Base-by-base conservation (phyloP, 1,284 basidiomycete genomes). In the Trichosporon sp. region DNA sequence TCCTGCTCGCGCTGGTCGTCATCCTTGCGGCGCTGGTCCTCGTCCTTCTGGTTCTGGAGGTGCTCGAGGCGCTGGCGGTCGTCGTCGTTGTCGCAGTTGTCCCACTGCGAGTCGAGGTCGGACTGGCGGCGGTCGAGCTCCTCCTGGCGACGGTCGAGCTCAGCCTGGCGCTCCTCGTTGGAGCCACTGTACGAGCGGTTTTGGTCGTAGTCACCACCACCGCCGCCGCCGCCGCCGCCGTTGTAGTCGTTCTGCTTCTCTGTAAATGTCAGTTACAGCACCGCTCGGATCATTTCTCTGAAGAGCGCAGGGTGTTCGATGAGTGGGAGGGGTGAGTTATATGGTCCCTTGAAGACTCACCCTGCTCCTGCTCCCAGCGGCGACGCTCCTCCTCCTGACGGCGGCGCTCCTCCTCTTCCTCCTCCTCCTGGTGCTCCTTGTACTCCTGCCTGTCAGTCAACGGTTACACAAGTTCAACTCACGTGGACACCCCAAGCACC, bases 41-140 rank as follows among this genome's bases (percentile, higher is more conserved):
- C 59, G 31, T 63, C 59, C 59, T 51, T 66, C 65, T 66, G 65
- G 21, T 37, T 32, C 65, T 66, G 59, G 21, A 63, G 59, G 5
- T 35, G 19, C 31, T 63, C 59, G 59, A 63, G 59, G 59, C 59
- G 59, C 59, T 63, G 32, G 59, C 59, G 59, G 5, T 63, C 59
- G 19, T 63, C 59, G 31, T 63, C 59, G 59, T 31, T 43, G 65
- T 26, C 65, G 38, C 65, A 43, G 38, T 43, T 46, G 1, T 43
- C 46, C 40, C 65, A 46, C 65, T 43, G 46, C 31, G 65, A n/a
- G 65, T 66, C 59, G 46, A 66, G 46, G 38, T 51, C 40, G 65
- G 46, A 26, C 46, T 43, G 46, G 65, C 46, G 65, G 46, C 40
- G 65, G 46, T 43, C 40, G 46, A 51, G 40, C 40, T 43, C 40